Conservation (phyloP, 2,329 filamentous ascomycete genomes). For the Claviceps humidiphila region DNA sequence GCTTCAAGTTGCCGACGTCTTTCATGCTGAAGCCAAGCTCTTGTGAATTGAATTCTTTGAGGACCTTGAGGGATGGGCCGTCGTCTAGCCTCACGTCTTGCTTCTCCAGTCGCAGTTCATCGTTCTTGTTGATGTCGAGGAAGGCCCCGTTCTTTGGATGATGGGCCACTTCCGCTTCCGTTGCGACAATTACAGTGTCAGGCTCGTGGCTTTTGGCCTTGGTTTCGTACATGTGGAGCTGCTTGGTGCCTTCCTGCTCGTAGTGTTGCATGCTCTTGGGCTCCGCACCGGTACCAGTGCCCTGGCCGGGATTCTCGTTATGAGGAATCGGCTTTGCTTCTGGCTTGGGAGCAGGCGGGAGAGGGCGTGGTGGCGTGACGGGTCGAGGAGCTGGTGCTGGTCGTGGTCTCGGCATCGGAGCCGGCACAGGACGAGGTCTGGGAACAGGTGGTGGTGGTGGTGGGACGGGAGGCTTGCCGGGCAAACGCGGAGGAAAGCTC, state of each 20-base stretch:
- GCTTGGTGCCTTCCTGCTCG: not conserved
- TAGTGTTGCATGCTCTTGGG: not conserved
- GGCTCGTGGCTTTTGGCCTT: not conserved
- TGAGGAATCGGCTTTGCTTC: not conserved
- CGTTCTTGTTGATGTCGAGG: not conserved
- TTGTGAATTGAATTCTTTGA: not conserved
- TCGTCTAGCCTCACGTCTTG: not conserved
- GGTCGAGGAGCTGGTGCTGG: not conserved
- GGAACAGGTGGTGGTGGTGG: not conserved
- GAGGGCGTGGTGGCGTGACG: not conserved
- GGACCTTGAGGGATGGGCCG: not conserved
- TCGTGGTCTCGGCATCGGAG: not conserved
- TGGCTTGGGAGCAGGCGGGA: not conserved
- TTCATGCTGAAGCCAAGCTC: constrained; percentile 1
- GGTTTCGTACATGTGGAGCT: not conserved
- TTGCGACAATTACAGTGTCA: not conserved
- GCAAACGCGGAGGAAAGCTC: not conserved
- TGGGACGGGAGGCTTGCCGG: not conserved
- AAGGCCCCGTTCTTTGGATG: not conserved
- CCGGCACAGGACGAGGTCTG: not conserved
- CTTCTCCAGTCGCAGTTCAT: not conserved
- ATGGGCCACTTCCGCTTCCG: not conserved
- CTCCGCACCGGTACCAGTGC: not conserved
- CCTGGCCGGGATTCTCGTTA: not conserved
- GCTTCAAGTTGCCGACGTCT: not conserved